Conservation (phyloP, 78 protist genomes). For the Pelomyxa schiedti region DNA sequence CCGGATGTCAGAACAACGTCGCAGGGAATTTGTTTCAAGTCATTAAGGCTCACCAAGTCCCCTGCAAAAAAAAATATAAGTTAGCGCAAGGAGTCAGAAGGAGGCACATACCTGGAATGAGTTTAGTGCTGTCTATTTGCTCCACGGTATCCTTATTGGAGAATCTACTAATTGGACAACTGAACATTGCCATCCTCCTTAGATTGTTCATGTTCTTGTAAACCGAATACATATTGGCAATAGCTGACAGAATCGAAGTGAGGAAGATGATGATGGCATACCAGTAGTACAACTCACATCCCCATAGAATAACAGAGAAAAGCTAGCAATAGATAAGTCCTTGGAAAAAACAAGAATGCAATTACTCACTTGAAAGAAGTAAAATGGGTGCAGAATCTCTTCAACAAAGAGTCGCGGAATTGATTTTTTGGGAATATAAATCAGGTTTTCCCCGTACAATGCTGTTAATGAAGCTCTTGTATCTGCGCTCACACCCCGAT, state of each 20-base stretch:
- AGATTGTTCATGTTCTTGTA: slow-evolving; percentile 15
- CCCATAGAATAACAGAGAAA: slow-evolving; percentile 66
- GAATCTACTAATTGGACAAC: background rate
- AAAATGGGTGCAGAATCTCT: slow-evolving; percentile 79
- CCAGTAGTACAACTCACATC: slow-evolving; percentile 43
- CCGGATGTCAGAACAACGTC: slow-evolving; percentile 85
- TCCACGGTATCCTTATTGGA: slow-evolving; percentile 11
- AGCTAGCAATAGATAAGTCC: no score
- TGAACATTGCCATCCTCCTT: slow-evolving; percentile 15
- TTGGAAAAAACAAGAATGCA: no score
- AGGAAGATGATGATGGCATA: slow-evolving; percentile 65
- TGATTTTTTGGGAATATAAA: slow-evolving; percentile 29
- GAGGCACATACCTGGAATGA: slow-evolving; percentile 19
- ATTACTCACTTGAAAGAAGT: slow-evolving; percentile 67
- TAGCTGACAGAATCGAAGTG: slow-evolving; percentile 49
- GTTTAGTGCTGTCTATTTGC: background rate
- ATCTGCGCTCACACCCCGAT: no score
- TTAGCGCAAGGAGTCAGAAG: background rate
- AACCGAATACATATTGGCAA: slow-evolving; percentile 6
- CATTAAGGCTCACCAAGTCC: slow-evolving; percentile 17
- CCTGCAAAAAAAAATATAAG: slow-evolving; percentile 6
- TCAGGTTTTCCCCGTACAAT: slow-evolving; percentile 3
- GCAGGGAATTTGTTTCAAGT: slow-evolving; percentile 48
- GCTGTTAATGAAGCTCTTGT: background rate
- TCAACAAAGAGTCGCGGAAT: slow-evolving; percentile 31